These are phyloP conservation scores for Xylariaceae sp. DNA, from an alignment of 2,329 filamentous ascomycete species.

Conservation along the genomic window DNA sequence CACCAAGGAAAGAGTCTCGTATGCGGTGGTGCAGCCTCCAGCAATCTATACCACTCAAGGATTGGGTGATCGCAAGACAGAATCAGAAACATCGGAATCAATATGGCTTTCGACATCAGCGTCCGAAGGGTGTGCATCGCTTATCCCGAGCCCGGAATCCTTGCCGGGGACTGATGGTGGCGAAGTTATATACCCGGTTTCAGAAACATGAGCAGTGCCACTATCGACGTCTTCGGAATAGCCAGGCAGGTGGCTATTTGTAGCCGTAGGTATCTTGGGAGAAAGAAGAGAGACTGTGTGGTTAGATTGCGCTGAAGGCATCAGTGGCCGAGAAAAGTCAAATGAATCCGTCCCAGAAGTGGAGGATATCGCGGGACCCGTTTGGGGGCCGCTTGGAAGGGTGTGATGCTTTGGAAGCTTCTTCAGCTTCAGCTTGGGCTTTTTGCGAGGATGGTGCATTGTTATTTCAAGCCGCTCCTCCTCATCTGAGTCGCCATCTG, in stretches of 20 bases:
- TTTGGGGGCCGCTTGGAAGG: constrained; percentile 42
- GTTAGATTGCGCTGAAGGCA: constrained; percentile 11
- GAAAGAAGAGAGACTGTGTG: background rate
- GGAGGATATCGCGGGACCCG: constrained; percentile 37
- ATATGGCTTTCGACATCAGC: constrained; percentile 42
- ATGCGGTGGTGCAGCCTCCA: background rate
- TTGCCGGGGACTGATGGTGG: constrained; percentile 23
- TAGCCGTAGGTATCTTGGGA: background rate
- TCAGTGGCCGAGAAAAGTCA: constrained; percentile 48
- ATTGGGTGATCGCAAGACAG: constrained; percentile 1
- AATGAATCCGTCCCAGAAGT: constrained; percentile 42
- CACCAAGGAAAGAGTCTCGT: background rate
- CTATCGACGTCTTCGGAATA: background rate
- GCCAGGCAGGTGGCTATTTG: background rate
- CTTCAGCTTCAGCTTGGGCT: constrained; percentile 51
- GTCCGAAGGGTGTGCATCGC: constrained; percentile 42
- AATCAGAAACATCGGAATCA: constrained; percentile 32
- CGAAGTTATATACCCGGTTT: constrained; percentile 35
- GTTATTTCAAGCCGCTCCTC: constrained; percentile 54
- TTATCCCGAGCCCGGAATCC: constrained; percentile 30
- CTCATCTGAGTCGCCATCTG: constrained; percentile 53
- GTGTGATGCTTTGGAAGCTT: constrained; percentile 49
- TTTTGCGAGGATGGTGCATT: constrained; percentile 40
- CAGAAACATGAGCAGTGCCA: background rate
- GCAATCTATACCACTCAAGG: background rate